A percentile compares a stretch with the other conserved stretches of the same genome.
Evolutionary conservation across 768 basidiomycete species (phyloP).

Genomic region (Rhizopogon vesiculosus): DNA sequence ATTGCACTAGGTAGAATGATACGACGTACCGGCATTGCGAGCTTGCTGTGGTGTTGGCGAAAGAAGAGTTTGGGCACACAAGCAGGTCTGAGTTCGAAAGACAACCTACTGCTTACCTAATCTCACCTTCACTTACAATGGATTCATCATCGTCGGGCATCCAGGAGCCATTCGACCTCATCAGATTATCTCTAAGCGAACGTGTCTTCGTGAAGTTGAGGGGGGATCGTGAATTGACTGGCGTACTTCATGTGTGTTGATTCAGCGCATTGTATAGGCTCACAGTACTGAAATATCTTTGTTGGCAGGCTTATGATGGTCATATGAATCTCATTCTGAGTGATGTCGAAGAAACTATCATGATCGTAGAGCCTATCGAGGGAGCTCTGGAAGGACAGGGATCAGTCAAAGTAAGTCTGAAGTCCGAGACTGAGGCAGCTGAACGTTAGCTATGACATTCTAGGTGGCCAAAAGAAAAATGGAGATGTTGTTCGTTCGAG

Average conservation of each 20-base stretch:
- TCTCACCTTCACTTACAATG: slow-evolving; percentile 37
- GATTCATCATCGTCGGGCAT: slow-evolving; percentile 70
- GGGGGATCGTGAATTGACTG: slow-evolving; percentile 89
- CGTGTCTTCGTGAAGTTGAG: slow-evolving; percentile 97
- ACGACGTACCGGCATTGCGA: slow-evolving; percentile 59
- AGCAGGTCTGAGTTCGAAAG: slow-evolving; percentile 26
- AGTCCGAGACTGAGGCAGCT: background rate
- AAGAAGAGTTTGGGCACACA: slow-evolving; percentile 9
- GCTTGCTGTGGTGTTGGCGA: slow-evolving; percentile 19
- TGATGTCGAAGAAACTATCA: slow-evolving; percentile 96
- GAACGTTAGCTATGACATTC: background rate
- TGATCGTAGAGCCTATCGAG: slow-evolving; percentile 88
- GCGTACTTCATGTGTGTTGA: slow-evolving; percentile 80
- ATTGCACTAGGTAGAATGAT: background rate
- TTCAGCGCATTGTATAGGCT: background rate
- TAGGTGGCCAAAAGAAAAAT: slow-evolving; percentile 91
- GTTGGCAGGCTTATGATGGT: slow-evolving; percentile 91
- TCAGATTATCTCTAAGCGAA: slow-evolving; percentile 93
- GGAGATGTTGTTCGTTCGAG: slow-evolving; percentile 97
- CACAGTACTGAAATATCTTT: slow-evolving; percentile 8
- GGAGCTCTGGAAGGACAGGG: slow-evolving; percentile 50
- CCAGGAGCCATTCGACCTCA: slow-evolving; percentile 96
- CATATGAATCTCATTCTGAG: slow-evolving; percentile 99
- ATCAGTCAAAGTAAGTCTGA: slow-evolving; percentile 55
- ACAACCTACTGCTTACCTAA: slow-evolving; percentile 19